Evolutionary conservation across 1,139 yeast genomes (phyloP), one percentile per base, ranked within the genome.

Genomic region (Candida tetrigidarum): DNA sequence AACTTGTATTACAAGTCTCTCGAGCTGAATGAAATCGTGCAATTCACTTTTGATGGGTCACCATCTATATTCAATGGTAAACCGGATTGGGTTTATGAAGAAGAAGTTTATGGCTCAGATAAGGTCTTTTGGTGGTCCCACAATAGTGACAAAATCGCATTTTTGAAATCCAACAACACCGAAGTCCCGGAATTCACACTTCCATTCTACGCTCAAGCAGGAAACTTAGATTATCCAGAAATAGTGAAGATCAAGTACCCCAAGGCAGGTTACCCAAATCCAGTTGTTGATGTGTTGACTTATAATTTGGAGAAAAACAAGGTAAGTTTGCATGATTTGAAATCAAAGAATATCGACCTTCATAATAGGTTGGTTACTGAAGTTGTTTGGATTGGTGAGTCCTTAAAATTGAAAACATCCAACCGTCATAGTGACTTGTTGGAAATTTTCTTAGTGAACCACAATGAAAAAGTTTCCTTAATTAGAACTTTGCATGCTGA

Each of bases 41-140:
- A 70, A 47, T 66, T 93, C 10, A 90, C 98, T 0, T 48, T 57
- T 2, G 91, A 83, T 56, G 97, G 97, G 0, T 78, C 86, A 4
- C 63, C 63, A 0, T 66, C 77, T 37, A 71, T 89, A n/a, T 80
- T 83, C 55, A 90, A 93, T 59, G 99, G 96, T 0, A 85, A 82
- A 50, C 86, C 97, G 0, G 99, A 93, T 58, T 93, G 99, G 99
- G 89, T 93, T 0, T 93, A 93, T 59, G 99, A 93, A 62, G 99
- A 95, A 57, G 99, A 95, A 58, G 84, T 80, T 3, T 77, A 70
- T 48, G 74, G 69, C 16, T 57, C 70, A 33, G 84, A 79, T 50
- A 64, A 70, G 18, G 80, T 77, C 1, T 57, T 80, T 49, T 80
- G 83, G 83, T 80, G 84, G 84, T 76, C 84, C 2, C 84, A 84